Percentiles rank a stretch among this genome's conserved stretches.
These are phyloP conservation scores for Colletotrichum paranaense DNA, from an alignment of 2,329 filamentous ascomycete genomes.

Conservation along the genomic window DNA sequence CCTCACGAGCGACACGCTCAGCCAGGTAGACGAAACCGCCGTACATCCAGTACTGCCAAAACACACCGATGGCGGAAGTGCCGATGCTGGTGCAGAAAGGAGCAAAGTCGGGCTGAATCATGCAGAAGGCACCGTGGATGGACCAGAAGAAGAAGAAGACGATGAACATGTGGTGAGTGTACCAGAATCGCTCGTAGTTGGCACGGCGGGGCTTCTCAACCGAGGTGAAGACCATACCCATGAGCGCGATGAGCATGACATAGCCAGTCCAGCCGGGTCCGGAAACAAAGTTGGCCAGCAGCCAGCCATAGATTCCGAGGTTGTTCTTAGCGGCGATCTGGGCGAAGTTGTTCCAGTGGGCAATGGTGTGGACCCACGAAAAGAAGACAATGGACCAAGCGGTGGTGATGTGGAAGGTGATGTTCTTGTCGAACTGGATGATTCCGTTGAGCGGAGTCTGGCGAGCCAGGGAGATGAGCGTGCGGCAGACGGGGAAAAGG, in stretches of 20 bases:
- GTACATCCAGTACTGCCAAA: slow-evolving; percentile 93
- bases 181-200: slow-evolving; percentile 93
- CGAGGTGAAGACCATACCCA: slow-evolving; percentile 82
- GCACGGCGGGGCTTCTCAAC: slow-evolving; percentile 81
- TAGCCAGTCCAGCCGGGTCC: slow-evolving; percentile 90
- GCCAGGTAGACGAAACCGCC: slow-evolving; percentile 83
- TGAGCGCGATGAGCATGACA: slow-evolving; percentile 82
- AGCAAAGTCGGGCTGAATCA: slow-evolving; percentile 86
- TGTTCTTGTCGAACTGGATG: slow-evolving; percentile 90
- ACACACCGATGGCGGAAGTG: slow-evolving; percentile 76
- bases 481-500: slow-evolving; percentile 85
- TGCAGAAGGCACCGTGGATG: slow-evolving; percentile 89
- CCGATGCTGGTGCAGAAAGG: slow-evolving; percentile 81
- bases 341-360: slow-evolving; percentile 89
- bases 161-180: slow-evolving; percentile 88
- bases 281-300: slow-evolving; percentile 81
- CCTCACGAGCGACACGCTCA: slow-evolving; percentile 82
- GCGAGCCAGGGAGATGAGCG: slow-evolving; percentile 82
- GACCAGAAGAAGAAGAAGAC: slow-evolving; percentile 92
- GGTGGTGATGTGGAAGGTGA: slow-evolving; percentile 86
- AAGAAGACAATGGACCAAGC: slow-evolving; percentile 92
- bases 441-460: slow-evolving; percentile 88
- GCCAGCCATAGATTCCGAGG: slow-evolving; percentile 81
- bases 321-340: slow-evolving; percentile 80
- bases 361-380: slow-evolving; percentile 86